A percentile compares a stretch with the other conserved stretches of the same genome.
phyloP scores from a whole-genome alignment of 2,329 filamentous ascomycete species.

The Pseudogymnoascus sp. region DNA sequence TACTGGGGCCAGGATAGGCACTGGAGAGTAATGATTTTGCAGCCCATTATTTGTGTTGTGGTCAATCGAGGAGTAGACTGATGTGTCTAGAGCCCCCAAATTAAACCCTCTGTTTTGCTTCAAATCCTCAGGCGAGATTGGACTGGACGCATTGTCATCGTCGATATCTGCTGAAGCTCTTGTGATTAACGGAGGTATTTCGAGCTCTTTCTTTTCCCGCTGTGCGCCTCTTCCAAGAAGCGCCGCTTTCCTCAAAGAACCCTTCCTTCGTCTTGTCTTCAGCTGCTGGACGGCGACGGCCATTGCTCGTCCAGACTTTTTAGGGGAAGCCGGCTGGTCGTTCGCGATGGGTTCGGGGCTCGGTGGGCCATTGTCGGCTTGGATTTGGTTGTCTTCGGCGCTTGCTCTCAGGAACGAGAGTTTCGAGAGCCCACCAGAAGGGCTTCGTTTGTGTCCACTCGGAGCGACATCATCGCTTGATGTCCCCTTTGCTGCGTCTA shows the following conservation, averaged over 20 bases:
- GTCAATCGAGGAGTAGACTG: constrained; percentile 15
- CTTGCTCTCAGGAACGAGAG: constrained; percentile 58
- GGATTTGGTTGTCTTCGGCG: constrained; percentile 30
- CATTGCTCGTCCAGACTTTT: constrained; percentile 27
- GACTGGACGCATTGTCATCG: constrained; percentile 15
- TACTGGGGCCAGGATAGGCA: constrained; percentile 9
- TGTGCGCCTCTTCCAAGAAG: constrained; percentile 67
- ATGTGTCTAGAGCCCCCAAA: constrained; percentile 40
- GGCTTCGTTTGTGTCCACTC: constrained; percentile 24
- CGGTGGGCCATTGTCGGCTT: constrained; percentile 18
- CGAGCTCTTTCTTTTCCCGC: constrained; percentile 49
- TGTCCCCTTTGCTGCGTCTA: not conserved
- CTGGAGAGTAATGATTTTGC: constrained; percentile 12
- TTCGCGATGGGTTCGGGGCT: constrained; percentile 27
- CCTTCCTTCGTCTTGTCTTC: constrained; percentile 63
- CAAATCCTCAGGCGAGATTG: constrained; percentile 23
- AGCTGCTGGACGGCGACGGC: constrained; percentile 35
- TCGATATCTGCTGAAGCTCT: constrained; percentile 26
- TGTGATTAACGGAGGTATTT: constrained; percentile 25
- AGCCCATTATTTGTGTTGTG: not conserved
- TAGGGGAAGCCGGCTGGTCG: constrained; percentile 22
- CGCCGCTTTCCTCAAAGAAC: constrained; percentile 80
- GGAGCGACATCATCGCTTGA: not conserved
- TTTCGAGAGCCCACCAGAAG: constrained; percentile 52
- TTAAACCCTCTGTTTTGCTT: constrained; percentile 30